These are phyloP conservation scores for Penicillium nucicola DNA, from an alignment of 495 filamentous ascomycete genomes.

Conservation along the genomic window DNA sequence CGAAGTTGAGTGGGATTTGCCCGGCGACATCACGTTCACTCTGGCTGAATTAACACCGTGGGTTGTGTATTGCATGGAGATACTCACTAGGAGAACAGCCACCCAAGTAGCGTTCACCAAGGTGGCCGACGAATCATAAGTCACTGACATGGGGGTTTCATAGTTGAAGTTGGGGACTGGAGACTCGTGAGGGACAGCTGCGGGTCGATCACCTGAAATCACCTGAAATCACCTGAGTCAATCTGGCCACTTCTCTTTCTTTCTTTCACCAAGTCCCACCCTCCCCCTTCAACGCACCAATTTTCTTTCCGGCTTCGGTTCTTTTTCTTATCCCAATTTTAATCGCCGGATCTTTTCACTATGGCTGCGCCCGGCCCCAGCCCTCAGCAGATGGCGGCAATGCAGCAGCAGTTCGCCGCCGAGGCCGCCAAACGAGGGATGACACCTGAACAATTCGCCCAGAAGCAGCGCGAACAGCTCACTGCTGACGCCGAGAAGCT, in stretches of 20 bases:
- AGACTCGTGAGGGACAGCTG: slow-evolving; percentile 5
- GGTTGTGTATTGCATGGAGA: background rate
- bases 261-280: slow-evolving; percentile 10
- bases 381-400: slow-evolving; percentile 77
- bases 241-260: slow-evolving; percentile 36
- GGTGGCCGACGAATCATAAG: slow-evolving; percentile 30
- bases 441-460: slow-evolving; percentile 71
- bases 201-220: too few species aligned
- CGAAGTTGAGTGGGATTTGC: slow-evolving; percentile 59
- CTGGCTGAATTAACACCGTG: slow-evolving; percentile 25
- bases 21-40: slow-evolving; percentile 60
- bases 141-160: slow-evolving; percentile 29
- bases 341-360: slow-evolving; percentile 9
- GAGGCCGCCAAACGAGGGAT: slow-evolving; percentile 73
- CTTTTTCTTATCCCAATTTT: slow-evolving; percentile 1
- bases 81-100: slow-evolving; percentile 35
- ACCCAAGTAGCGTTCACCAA: slow-evolving; percentile 34
- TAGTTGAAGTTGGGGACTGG: background rate
- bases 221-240: slow-evolving; percentile 33
- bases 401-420: slow-evolving; percentile 79
- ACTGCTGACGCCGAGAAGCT: slow-evolving; percentile 62
- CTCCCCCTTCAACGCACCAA: slow-evolving; percentile 5
- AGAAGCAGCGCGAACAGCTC: slow-evolving; percentile 53
- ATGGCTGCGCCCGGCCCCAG: slow-evolving; percentile 61
- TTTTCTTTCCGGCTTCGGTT: background rate